Evolutionary conservation across 2,329 filamentous ascomycete species (phyloP), one percentile per base, ranked within the genome.

Genomic region (Pseudogymnoascus sp.): DNA sequence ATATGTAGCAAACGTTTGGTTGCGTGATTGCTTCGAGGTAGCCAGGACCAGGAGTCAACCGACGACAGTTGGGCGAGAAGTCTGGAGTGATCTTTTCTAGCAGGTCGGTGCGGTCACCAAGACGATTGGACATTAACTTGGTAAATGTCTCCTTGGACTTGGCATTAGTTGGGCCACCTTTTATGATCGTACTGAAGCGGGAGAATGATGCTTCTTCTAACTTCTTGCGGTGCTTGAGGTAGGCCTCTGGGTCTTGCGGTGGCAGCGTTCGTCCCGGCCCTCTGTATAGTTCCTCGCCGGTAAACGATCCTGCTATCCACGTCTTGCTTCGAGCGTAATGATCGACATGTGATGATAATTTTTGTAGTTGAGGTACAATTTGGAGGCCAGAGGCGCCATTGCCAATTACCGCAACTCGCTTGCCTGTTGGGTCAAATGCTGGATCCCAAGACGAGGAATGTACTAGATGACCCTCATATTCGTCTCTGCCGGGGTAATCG

Each of bases 271-370:
- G 5, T 77, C 76, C 64, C 84, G 78, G 23, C 14, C 34, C 59
- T 25, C 63, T n/a, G 31, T 38, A 53, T 12, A 62, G 21, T 6
- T 82, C 75, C 65, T 82, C 76, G 37, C 82, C 79, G 0, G 82
- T 82, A 73, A 85, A 88, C 0, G 84, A 84, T 1, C 83, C 79
- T 0, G 86, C 84, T 21, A 89, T 83, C 87, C 87, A 89, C 0
- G 87, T 89, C 34, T 78, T 81, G 68, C 82, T 86, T 8, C 87
- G 78, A 1, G 81, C 84, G 66, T 88, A 89, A 71, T 88, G 84
- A 66, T 89, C 84, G 0, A 89, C 75, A 2, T 78, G 81, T 0
- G 67, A 69, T 1, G 81, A 80, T 0, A 69, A 38, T 25, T 77
- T 77, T 63, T 84, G 82, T 0, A 86, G 67, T 46, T 82, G 82